Evolutionary conservation across 2,329 filamentous ascomycete species (phyloP).

Genomic region (Paraphaeosphaeria minitans): DNA sequence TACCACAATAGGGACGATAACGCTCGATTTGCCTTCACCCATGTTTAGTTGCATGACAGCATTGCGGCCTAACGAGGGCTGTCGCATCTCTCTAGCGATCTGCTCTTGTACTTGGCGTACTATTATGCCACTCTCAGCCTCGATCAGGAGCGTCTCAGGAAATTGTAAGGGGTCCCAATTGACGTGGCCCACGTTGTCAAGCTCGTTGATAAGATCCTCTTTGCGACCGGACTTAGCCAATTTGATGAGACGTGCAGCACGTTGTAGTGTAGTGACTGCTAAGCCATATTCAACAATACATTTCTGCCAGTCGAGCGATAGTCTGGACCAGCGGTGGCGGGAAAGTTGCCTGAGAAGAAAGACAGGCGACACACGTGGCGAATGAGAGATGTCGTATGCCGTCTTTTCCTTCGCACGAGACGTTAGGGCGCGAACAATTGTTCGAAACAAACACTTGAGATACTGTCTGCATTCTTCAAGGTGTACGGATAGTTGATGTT

Average conservation of each 20-base stretch:
- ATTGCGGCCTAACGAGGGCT: constrained; percentile 25
- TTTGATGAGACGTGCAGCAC: constrained; percentile 29
- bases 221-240: constrained; percentile 13
- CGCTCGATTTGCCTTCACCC: constrained; percentile 40
- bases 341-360: constrained; percentile 33
- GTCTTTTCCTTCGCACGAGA: background rate
- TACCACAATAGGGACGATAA: constrained; percentile 37
- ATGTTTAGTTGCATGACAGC: constrained; percentile 40
- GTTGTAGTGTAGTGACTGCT: constrained; percentile 34
- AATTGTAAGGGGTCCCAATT: constrained; percentile 59
- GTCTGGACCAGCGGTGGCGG: constrained; percentile 14
- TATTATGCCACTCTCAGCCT: constrained; percentile 66
- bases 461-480: background rate
- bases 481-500: background rate
- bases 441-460: background rate
- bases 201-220: constrained; percentile 37
- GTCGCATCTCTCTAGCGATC: constrained; percentile 63
- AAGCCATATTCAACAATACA: constrained; percentile 32
- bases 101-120: constrained; percentile 65
- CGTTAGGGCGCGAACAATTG: background rate
- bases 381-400: constrained; percentile 7
- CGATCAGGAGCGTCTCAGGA: constrained; percentile 67
- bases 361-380: constrained; percentile 26
- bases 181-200: constrained; percentile 58
- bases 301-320: constrained; percentile 28